Conservation (phyloP, 2,329 filamentous ascomycete genomes). For the Didymella lethalis region DNA sequence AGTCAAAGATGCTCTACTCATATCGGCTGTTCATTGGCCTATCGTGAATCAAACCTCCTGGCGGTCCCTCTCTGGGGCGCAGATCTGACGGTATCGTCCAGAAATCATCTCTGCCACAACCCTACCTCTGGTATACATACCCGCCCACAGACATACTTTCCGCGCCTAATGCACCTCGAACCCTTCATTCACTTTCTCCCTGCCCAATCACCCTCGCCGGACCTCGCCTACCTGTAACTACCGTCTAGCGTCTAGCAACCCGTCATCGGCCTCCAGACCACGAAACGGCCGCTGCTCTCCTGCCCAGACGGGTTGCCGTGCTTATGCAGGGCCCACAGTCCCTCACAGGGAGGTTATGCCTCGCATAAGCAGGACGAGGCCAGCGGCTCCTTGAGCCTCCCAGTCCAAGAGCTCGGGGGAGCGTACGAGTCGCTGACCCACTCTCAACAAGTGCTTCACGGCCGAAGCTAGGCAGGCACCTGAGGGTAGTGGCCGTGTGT, state of each 20-base stretch:
- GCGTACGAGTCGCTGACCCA: conserved; percentile 14
- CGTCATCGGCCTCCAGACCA: conserved; percentile 13
- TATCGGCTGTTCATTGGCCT: not conserved
- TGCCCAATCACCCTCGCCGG: conserved; percentile 12
- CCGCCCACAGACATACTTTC: conserved; percentile 1
- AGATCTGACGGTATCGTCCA: conserved; percentile 3
- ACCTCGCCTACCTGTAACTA: conserved; percentile 14
- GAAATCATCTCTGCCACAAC: not conserved
- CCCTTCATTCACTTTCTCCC: not conserved
- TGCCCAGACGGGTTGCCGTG: conserved; percentile 6
- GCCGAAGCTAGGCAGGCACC: conserved; percentile 12
- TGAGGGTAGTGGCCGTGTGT: conserved; percentile 8
- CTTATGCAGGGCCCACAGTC: conserved; percentile 14
- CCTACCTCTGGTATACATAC: not conserved
- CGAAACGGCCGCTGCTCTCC: not conserved
- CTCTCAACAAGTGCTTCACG: conserved; percentile 18
- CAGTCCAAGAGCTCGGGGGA: conserved; percentile 4
- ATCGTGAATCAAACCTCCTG: not conserved
- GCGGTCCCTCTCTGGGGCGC: not conserved
- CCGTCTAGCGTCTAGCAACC: conserved; percentile 9
- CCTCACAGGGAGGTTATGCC: conserved; percentile 10
- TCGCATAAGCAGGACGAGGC: conserved; percentile 11
- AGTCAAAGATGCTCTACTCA: not conserved
- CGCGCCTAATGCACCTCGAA: conserved; percentile 5
- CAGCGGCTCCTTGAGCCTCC: conserved; percentile 14